Evolutionary conservation across 768 basidiomycete genomes (phyloP).

Genomic region (Cystobasidiopsis lactophilus): DNA sequence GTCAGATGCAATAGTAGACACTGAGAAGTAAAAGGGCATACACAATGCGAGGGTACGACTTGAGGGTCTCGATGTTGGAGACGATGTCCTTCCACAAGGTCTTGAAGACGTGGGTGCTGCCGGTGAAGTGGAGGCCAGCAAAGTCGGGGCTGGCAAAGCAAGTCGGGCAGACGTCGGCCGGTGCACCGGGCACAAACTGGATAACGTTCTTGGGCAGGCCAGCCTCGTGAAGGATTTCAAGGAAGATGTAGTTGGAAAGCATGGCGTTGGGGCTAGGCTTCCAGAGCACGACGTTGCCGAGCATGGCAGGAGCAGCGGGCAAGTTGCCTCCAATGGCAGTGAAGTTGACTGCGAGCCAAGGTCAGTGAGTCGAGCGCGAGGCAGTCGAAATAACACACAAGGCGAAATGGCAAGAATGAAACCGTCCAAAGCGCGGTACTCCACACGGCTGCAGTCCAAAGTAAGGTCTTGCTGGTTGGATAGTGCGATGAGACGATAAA

Average conservation of each 20-base stretch:
- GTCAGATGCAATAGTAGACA: too few relatives aligned
- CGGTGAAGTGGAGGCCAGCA: slow-evolving; percentile 85
- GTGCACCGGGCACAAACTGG: slow-evolving; percentile 68
- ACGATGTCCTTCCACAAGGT: slow-evolving; percentile 92
- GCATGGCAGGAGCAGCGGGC: slow-evolving; percentile 53
- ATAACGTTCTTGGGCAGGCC: slow-evolving; percentile 86
- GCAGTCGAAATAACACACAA: neutral
- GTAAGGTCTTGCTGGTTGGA: neutral
- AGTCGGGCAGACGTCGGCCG: slow-evolving; percentile 42
- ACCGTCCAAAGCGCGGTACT: slow-evolving; percentile 93
- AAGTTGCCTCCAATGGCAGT: slow-evolving; percentile 92
- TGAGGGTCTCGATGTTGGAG: slow-evolving; percentile 64
- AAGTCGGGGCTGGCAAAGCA: slow-evolving; percentile 58
- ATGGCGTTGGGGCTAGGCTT: slow-evolving; percentile 91
- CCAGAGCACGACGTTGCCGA: slow-evolving; percentile 90
- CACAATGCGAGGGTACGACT: slow-evolving; percentile 80
- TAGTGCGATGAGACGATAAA: too few relatives aligned
- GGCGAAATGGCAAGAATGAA: slow-evolving; percentile 95
- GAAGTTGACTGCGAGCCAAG: slow-evolving; percentile 31
- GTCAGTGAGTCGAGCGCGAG: neutral
- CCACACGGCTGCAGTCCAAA: too few relatives aligned
- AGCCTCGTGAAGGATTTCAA: slow-evolving; percentile 79
- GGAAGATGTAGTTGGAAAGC: slow-evolving; percentile 79
- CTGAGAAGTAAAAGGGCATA: too few relatives aligned
- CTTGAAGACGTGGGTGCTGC: slow-evolving; percentile 83